A percentile compares a stretch with the other conserved stretches of the same genome.
phyloP scores from a whole-genome alignment of 2,329 filamentous ascomycete genomes.

The Penicillium italicum region DNA sequence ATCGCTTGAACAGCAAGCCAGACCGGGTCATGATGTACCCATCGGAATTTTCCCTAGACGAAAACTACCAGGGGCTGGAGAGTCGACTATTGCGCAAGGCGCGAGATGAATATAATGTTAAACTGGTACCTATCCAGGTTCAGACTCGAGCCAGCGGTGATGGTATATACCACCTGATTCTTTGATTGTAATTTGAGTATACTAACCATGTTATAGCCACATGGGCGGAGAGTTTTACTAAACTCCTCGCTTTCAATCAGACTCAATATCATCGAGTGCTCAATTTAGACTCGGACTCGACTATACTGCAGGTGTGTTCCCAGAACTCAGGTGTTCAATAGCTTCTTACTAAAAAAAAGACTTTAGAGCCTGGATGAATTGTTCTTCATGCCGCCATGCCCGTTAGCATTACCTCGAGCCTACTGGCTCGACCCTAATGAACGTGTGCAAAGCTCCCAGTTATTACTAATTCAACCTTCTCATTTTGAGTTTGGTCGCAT shows the following conservation, averaged over 20 bases:
- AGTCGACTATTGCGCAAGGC: constrained; percentile 45
- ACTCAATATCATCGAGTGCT: constrained; percentile 56
- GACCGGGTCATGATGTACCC: constrained; percentile 16
- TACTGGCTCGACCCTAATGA: neutral
- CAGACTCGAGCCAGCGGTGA: neutral
- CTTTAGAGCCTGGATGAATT: neutral
- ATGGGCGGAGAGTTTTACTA: constrained; percentile 61
- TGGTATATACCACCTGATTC: neutral
- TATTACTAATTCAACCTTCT: neutral
- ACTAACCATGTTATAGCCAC: constrained; percentile 38
- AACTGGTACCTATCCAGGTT: constrained; percentile 43
- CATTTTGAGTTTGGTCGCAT: neutral
- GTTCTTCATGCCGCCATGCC: neutral
- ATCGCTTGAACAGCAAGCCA: constrained; percentile 26
- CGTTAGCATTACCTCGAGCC: neutral
- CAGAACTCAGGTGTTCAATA: too few relatives aligned
- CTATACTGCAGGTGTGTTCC: constrained; percentile 44
- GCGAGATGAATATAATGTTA: constrained; percentile 46
- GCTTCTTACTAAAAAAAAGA: neutral
- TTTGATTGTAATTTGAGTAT: neutral
- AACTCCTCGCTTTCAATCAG: constrained; percentile 63
- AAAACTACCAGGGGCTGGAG: constrained; percentile 26
- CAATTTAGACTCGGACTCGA: constrained; percentile 59
- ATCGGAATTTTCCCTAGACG: neutral
- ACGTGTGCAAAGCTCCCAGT: neutral